Evolutionary conservation across 2,329 filamentous ascomycete species (phyloP), one percentile per base, ranked within the genome.

Genomic region (Apiospora malaysiana): DNA sequence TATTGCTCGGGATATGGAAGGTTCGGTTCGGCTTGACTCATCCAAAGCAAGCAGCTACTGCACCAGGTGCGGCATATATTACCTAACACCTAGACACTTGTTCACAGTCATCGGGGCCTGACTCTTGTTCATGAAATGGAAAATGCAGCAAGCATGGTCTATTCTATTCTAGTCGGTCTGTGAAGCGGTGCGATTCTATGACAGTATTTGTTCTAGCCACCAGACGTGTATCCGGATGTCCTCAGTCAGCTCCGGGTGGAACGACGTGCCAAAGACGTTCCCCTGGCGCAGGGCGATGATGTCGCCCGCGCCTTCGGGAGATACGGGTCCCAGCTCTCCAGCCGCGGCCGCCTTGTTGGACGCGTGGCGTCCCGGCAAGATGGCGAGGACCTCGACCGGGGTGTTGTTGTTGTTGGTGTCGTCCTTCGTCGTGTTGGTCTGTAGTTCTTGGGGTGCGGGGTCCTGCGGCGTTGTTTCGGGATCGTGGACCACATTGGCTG

Each of bases 211-310:
- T 40, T 68, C n/a, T 18, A 99, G 78, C 96, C 96, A 99, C 96
- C 96, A 98, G 5, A 89, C 87, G 81, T 99, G 96, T 78, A 98
- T 97, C 70, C 96, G 88, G 70, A 91, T 85, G 83, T 99, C 96
- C 9, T 90, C 89, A 0, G 95, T 98, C 80, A 99, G 81, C 81
- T 99, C 96, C 0, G 96, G 96, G 77, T 98, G 96, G 79, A 98
- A 99, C 78, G 95, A 98, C 3, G 93, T 98, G 4, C 94, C 96
- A 76, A 98, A 92, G 0, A 97, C 92, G 81, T 98, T 98, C 0
- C 92, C 94, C 82, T 98, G 95, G 74, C 89, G 88, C 45, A 98
- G 94, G 0, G 95, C 95, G 68, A 98, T 91, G 68, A 98, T 95
- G 75, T 97, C 93, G 2, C 92, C 89, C 2, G 85, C 87, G 59